These are phyloP conservation scores for Ophiostoma sp. DNA, from an alignment of 2,329 filamentous ascomycete species.

Conservation along the genomic window DNA sequence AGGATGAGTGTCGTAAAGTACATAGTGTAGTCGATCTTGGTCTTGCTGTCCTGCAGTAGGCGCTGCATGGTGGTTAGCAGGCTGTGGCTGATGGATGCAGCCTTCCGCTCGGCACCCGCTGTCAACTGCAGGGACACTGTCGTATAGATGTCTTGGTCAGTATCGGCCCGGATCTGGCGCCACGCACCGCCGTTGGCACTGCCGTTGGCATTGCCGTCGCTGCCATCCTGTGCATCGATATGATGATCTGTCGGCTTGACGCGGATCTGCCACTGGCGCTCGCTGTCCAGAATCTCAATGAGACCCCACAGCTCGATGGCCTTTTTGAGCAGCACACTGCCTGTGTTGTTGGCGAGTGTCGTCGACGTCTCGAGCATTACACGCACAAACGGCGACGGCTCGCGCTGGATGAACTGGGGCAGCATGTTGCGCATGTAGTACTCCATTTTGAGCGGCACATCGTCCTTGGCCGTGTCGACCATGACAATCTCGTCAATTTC, in stretches of 20 bases:
- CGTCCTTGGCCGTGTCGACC: slow-evolving; percentile 57
- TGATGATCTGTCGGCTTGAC: slow-evolving; percentile 38
- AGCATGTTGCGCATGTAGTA: slow-evolving; percentile 55
- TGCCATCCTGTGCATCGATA: not conserved
- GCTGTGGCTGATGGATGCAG: slow-evolving; percentile 52
- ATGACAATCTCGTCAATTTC: slow-evolving; percentile 40
- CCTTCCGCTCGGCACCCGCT: slow-evolving; percentile 59
- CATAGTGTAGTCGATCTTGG: slow-evolving; percentile 54
- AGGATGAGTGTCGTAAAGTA: slow-evolving; percentile 58
- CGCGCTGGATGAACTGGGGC: slow-evolving; percentile 52
- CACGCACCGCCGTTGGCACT: slow-evolving; percentile 28
- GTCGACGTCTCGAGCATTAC: slow-evolving; percentile 50
- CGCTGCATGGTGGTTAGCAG: slow-evolving; percentile 58
- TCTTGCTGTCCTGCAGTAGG: slow-evolving; percentile 55
- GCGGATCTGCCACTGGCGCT: slow-evolving; percentile 55
- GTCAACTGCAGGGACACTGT: slow-evolving; percentile 60
- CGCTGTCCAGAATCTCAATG: slow-evolving; percentile 60
- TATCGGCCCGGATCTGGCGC: slow-evolving; percentile 48
- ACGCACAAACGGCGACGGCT: slow-evolving; percentile 56
- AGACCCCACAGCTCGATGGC: slow-evolving; percentile 60
- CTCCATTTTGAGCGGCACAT: slow-evolving; percentile 55
- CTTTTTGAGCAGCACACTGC: slow-evolving; percentile 51
- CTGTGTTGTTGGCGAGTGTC: slow-evolving; percentile 42
- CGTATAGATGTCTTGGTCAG: slow-evolving; percentile 52
- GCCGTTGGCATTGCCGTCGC: not conserved